Evolutionary conservation across 768 basidiomycete species (phyloP), one percentile per base, ranked within the genome.

Genomic region (Rhizopogon vesiculosus): DNA sequence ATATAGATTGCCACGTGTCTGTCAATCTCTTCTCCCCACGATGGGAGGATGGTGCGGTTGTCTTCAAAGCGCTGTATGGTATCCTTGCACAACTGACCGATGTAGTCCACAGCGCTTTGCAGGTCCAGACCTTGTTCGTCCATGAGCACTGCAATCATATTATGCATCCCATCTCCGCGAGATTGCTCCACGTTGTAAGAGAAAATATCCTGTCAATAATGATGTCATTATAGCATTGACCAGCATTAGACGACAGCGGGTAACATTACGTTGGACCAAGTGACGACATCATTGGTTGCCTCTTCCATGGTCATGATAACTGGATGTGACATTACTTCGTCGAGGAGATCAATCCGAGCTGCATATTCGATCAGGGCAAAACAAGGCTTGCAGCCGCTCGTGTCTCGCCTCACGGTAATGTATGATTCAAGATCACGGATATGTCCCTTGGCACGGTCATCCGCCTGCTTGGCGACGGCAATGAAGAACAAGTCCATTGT

Each of bases 101-200:
- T 81, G 59, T 78, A 78, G 65, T 87, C 80, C 29, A 89, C 67
- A 3, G 87, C 87, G 33, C 75, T 71, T 58, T 88, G 86, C 7
- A 89, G 70, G 39, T 73, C 73, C 48, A 84, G 73, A 4, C 76
- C 79, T 51, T 82, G 79, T 56, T 83, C 74, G 43, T 76, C 70
- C 84, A 86, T 88, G 59, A 88, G 75, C 49, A 88, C 83, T n/a
- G 76, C 73, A 53, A 90, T 77, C 78, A 89, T 85, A 66, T 90
- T 89, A 66, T 87, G 83, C 16, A 82, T 83, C 5, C 8, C 29
- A 58, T 87, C 84, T 9, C 78, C 79, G 13, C 82, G 79, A 2
- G 86, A 79, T 67, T 89, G 87, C 63, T 89, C 88, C 43, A 82
- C 80, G 57, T 89, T 87, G 68, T 86, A 90, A 1, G 86, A 89